Evolutionary conservation across 495 filamentous ascomycete species (phyloP).

Genomic region (Sordaria brevicollis): DNA sequence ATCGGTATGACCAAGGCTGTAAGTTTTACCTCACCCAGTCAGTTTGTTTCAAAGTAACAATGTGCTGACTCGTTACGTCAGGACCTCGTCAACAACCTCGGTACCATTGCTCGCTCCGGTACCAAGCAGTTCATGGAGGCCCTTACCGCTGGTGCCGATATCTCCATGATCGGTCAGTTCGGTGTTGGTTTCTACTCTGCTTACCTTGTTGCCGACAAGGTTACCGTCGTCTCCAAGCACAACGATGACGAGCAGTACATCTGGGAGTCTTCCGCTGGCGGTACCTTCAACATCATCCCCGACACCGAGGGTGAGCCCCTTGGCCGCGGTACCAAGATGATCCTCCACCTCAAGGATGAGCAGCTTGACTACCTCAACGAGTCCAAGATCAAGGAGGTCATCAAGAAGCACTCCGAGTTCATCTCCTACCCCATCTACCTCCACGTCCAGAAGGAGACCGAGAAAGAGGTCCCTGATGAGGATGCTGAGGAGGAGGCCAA

Average conservation of each 20-base stretch:
- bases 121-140: conserved; percentile 99
- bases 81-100: conserved; percentile 99
- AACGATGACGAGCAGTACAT: conserved; percentile 99
- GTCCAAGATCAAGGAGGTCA: conserved; percentile 98
- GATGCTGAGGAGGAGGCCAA: conserved; percentile 93
- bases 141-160: conserved; percentile 93
- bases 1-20: conserved; percentile 99
- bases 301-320: conserved; percentile 87
- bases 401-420: conserved; percentile 99
- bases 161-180: conserved; percentile 99
- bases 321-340: conserved; percentile 92
- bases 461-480: conserved; percentile 97
- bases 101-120: conserved; percentile 96
- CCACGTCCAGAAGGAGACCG: conserved; percentile 95
- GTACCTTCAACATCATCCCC: conserved; percentile 86
- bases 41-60: neutral
- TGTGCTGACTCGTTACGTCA: conserved; percentile 26
- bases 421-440: conserved; percentile 99
- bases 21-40: conserved; percentile 34
- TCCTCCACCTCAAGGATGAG: conserved; percentile 98
- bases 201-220: conserved; percentile 95
- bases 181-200: conserved; percentile 99
- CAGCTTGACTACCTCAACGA: conserved; percentile 97
- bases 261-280: conserved; percentile 96
- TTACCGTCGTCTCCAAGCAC: conserved; percentile 93